Percentiles rank a stretch among this genome's conserved stretches.
Conservation (phyloP, 257 asterid genomes). For the Solanum pennellii region DNA sequence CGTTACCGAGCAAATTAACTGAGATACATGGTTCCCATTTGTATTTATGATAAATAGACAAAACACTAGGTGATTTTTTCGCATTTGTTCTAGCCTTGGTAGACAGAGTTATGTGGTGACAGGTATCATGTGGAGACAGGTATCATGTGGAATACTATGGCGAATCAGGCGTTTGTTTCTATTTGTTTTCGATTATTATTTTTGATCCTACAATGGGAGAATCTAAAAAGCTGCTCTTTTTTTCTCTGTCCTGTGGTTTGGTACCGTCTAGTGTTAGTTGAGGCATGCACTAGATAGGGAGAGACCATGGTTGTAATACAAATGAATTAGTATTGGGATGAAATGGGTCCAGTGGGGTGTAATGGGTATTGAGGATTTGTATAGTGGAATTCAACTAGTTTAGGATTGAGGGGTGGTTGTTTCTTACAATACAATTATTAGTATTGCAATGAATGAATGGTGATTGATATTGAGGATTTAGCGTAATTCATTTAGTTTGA, state of each 20-base stretch:
- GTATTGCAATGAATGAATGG: neutral
- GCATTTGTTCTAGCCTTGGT: neutral
- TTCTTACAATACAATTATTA: neutral
- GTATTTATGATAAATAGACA: no score
- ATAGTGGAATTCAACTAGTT: neutral
- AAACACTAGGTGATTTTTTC: neutral
- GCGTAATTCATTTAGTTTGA: neutral
- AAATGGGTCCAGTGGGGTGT: neutral
- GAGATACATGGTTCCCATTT: neutral
- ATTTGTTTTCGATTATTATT: no score
- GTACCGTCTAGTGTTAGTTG: neutral
- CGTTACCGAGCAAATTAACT: neutral
- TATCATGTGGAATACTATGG: neutral
- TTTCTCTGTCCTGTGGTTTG: neutral
- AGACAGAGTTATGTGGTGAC: fast-evolving
- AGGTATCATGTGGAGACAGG: neutral
- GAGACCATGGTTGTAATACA: neutral
- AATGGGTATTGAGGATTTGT: neutral
- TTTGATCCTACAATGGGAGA: neutral
- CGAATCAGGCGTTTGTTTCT: neutral
- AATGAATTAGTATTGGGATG: neutral
- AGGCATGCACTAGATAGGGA: fast-evolving
- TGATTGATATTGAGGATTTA: neutral
- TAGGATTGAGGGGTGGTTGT: neutral
- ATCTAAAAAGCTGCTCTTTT: neutral